Conservation (phyloP, 1,284 basidiomycete genomes). For the Naganishia cerealis region DNA sequence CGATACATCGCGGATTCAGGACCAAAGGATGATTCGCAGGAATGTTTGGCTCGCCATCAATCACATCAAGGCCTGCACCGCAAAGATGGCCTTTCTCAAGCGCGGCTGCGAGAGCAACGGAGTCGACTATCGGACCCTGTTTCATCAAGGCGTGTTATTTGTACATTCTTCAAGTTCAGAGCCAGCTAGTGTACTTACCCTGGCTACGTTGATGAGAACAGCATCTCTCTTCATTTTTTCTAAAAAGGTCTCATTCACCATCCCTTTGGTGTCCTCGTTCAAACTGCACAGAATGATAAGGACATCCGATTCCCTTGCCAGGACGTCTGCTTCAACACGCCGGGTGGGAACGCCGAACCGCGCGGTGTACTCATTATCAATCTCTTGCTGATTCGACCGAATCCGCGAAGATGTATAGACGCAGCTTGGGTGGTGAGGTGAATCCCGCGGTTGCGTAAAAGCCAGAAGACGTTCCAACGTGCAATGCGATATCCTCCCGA, state of each 20-base stretch:
- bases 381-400: constrained; percentile 51
- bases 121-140: constrained; percentile 73
- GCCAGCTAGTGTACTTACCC: constrained; percentile 58
- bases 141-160: background rate
- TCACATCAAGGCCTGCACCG: constrained; percentile 89
- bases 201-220: constrained; percentile 74
- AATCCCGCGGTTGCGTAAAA: constrained; percentile 60
- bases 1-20: constrained; percentile 68
- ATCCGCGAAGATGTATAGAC: constrained; percentile 46
- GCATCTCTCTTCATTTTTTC: constrained; percentile 77
- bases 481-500: constrained; percentile 85
- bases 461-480: constrained; percentile 72
- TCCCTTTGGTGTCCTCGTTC: constrained; percentile 68
- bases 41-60: constrained; percentile 86
- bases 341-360: constrained; percentile 61
- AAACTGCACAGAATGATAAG: constrained; percentile 81
- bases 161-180: no score
- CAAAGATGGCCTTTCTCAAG: constrained; percentile 75
- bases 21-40: constrained; percentile 73
- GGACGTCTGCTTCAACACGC: constrained; percentile 64
- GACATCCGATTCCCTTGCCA: constrained; percentile 74
- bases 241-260: constrained; percentile 72
- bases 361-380: constrained; percentile 61
- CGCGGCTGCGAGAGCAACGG: constrained; percentile 78
- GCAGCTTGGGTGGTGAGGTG: constrained; percentile 41